Percentiles rank a stretch among this genome's conserved stretches.
Conservation (phyloP, 2,329 filamentous ascomycete species). For the Alternaria brassicicola region DNA sequence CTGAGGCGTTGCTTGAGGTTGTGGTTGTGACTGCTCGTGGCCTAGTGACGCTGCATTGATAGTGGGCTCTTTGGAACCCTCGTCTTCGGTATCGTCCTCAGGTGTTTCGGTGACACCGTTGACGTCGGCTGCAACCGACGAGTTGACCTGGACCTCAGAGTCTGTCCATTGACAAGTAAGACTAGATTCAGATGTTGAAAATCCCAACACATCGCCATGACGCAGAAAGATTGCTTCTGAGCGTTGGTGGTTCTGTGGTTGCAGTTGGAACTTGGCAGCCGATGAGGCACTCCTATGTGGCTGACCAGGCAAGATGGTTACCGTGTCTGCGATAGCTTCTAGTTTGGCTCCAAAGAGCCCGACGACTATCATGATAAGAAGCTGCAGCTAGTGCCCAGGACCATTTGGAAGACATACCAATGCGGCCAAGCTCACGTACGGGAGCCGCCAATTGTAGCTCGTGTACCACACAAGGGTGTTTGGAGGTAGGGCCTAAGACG, state of each 20-base stretch:
- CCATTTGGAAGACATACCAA: constrained; percentile 19
- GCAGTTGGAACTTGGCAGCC: constrained; percentile 24
- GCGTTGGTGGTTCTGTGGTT: constrained; percentile 15
- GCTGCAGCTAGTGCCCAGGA: neutral
- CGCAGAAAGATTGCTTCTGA: constrained; percentile 40
- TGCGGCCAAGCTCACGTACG: constrained; percentile 22
- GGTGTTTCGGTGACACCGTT: constrained; percentile 10
- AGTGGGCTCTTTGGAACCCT: constrained; percentile 25
- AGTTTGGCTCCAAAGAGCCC: constrained; percentile 33
- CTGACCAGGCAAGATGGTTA: constrained; percentile 27
- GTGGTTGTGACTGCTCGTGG: constrained; percentile 15
- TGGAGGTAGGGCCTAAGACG: neutral
- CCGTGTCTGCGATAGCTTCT: constrained; percentile 24
- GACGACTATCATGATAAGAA: constrained; percentile 16
- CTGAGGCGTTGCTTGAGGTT: constrained; percentile 30
- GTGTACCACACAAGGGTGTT: constrained; percentile 7
- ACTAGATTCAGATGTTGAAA: constrained; percentile 4
- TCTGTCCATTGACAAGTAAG: constrained; percentile 27
- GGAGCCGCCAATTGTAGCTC: neutral
- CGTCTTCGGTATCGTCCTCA: constrained; percentile 35
- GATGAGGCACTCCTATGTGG: neutral
- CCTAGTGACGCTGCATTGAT: constrained; percentile 24
- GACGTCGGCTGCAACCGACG: constrained; percentile 26
- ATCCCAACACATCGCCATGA: constrained; percentile 32
- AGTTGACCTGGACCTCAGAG: constrained; percentile 41